Conservation (phyloP, 768 basidiomycete species). For the Termitomyces sp. region DNA sequence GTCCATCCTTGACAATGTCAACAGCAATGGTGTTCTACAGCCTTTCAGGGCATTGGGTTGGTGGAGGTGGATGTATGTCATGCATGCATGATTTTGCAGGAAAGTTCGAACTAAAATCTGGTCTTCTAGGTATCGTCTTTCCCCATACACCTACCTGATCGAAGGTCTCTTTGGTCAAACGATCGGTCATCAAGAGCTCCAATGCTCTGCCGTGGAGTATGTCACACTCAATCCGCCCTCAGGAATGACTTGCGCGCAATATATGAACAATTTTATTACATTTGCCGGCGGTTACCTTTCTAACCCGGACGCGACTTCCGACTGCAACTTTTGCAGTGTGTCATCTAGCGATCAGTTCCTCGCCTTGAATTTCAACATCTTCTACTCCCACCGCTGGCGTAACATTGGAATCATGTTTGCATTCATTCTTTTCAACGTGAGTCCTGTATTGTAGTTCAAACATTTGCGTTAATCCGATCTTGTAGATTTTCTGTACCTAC, state of each 20-base stretch:
- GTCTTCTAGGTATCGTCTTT: conserved; percentile 28
- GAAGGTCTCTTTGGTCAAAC: conserved; percentile 37
- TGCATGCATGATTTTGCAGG: too few species aligned
- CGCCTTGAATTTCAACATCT: conserved; percentile 44
- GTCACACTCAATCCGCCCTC: conserved; percentile 47
- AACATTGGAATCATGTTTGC: conserved; percentile 48
- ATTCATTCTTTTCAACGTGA: conserved; percentile 45
- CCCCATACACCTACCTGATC: conserved; percentile 54
- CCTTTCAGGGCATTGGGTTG: conserved; percentile 53
- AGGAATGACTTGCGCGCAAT: conserved; percentile 49
- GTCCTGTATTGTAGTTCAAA: conserved; percentile 12
- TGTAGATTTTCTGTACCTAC: conserved; percentile 37
- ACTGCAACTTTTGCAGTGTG: conserved; percentile 56
- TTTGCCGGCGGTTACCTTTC: conserved; percentile 50
- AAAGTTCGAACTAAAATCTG: too few species aligned
- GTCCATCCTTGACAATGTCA: not conserved
- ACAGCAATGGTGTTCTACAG: conserved; percentile 56
- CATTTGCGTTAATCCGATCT: not conserved
- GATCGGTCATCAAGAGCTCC: conserved; percentile 35
- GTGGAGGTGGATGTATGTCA: conserved; percentile 61
- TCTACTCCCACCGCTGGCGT: conserved; percentile 49
- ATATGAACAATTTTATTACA: conserved; percentile 44
- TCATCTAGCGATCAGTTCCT: conserved; percentile 60
- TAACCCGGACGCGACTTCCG: conserved; percentile 46
- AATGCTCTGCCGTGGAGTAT: conserved; percentile 49